Percentiles rank a stretch among this genome's conserved stretches.
Evolutionary conservation across 768 basidiomycete genomes (phyloP).

Genomic region (Macrolepiota dolichaula): DNA sequence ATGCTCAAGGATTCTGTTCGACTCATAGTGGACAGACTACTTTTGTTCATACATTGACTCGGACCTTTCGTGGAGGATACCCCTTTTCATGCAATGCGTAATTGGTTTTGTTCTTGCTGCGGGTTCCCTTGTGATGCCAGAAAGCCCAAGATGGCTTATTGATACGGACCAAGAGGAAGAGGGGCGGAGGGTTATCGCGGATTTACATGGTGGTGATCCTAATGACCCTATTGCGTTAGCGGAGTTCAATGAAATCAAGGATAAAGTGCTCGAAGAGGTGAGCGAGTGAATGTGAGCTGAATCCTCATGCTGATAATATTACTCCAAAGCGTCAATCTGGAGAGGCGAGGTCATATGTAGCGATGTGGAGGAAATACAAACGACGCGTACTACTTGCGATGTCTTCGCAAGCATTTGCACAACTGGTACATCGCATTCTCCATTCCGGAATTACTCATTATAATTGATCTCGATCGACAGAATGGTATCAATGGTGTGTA

Average conservation of each 20-base stretch:
- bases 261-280: constrained; percentile 69
- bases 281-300: constrained; percentile 10
- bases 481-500: constrained; percentile 89
- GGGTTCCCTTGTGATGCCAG: constrained; percentile 83
- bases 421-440: constrained; percentile 58
- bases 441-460: not conserved
- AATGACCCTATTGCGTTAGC: constrained; percentile 64
- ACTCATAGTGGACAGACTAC: constrained; percentile 84
- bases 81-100: constrained; percentile 83
- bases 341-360: constrained; percentile 69
- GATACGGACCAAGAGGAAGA: constrained; percentile 81
- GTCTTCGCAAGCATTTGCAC: constrained; percentile 95
- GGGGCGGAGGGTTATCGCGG: constrained; percentile 83
- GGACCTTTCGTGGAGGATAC: constrained; percentile 88
- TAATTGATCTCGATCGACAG: constrained; percentile 31
- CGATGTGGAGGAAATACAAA: constrained; percentile 87
- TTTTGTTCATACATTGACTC: constrained; percentile 87
- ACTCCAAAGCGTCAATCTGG: constrained; percentile 62
- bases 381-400: constrained; percentile 88
- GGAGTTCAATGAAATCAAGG: constrained; percentile 92
- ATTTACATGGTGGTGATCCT: constrained; percentile 81
- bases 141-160: constrained; percentile 93
- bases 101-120: constrained; percentile 78
- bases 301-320: not conserved
- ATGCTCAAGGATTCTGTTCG: constrained; percentile 6